Conservation (phyloP, 768 basidiomycete genomes). For the Pulveroboletus sp. region DNA sequence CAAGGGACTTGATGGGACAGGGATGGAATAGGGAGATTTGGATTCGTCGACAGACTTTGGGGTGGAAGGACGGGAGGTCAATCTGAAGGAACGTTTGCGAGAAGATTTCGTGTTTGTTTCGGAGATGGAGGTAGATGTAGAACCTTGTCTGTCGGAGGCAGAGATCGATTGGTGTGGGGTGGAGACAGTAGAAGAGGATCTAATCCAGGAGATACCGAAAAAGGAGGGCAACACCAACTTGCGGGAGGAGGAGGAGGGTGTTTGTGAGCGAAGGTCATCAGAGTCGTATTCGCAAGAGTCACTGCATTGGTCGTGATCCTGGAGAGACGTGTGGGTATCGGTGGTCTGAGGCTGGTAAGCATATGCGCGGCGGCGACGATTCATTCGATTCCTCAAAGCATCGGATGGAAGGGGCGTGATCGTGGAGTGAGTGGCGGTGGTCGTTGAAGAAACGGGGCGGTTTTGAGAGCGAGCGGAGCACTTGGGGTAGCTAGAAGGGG, state of each 20-base stretch:
- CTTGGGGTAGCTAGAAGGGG: constrained; percentile 28
- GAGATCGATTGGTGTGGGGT: constrained; percentile 15
- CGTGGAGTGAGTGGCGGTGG: constrained; percentile 59
- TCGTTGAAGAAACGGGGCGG: constrained; percentile 63
- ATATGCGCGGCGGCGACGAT: constrained; percentile 17
- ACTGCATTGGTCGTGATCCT: constrained; percentile 13
- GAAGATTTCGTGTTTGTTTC: constrained; percentile 14
- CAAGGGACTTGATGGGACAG: constrained; percentile 27
- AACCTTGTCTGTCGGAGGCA: constrained; percentile 20
- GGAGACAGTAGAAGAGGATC: constrained; percentile 21
- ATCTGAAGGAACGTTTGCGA: constrained; percentile 31
- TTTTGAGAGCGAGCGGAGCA: constrained; percentile 48
- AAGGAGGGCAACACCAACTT: constrained; percentile 22
- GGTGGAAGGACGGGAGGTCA: constrained; percentile 28
- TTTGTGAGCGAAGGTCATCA: constrained; percentile 26
- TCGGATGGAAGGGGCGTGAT: constrained; percentile 55
- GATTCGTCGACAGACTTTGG: constrained; percentile 27
- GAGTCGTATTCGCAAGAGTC: constrained; percentile 12
- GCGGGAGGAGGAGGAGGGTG: constrained; percentile 25
- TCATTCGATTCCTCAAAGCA: constrained; percentile 19
- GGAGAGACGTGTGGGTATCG: constrained; percentile 9
- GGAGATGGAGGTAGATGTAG: constrained; percentile 23
- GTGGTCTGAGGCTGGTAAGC: constrained; percentile 10
- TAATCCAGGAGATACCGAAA: constrained; percentile 29
- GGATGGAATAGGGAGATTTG: constrained; percentile 23